phyloP scores from a whole-genome alignment of 2,329 filamentous ascomycete species.

The Ramularia collo-cygni region DNA sequence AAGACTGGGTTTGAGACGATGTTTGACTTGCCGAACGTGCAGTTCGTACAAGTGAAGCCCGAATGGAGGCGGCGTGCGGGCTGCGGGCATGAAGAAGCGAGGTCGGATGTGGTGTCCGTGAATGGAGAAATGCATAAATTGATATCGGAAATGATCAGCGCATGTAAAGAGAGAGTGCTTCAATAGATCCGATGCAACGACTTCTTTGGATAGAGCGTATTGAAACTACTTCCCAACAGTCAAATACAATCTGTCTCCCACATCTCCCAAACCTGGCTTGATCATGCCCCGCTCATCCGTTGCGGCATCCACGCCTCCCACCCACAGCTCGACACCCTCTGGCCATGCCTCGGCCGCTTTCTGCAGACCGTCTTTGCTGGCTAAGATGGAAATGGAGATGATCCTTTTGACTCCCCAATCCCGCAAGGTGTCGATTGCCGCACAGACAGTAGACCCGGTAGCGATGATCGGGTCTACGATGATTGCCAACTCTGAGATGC shows the following conservation, averaged over 20 bases:
- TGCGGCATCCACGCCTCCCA: slow-evolving; percentile 69
- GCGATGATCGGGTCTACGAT: slow-evolving; percentile 90
- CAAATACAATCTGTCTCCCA: slow-evolving; percentile 83
- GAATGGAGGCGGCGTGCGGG: slow-evolving; percentile 7
- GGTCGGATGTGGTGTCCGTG: background rate
- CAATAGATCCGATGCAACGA: background rate
- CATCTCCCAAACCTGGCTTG: slow-evolving; percentile 80
- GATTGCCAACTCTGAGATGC: slow-evolving; percentile 59
- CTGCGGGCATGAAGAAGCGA: background rate
- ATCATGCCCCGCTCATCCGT: slow-evolving; percentile 81
- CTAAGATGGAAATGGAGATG: slow-evolving; percentile 68
- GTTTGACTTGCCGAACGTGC: slow-evolving; percentile 10
- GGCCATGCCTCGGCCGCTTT: slow-evolving; percentile 71
- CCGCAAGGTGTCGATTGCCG: slow-evolving; percentile 78
- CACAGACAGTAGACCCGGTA: slow-evolving; percentile 81
- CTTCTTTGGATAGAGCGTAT: background rate
- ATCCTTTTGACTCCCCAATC: slow-evolving; percentile 89
- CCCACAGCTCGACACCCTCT: slow-evolving; percentile 70
- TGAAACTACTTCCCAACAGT: slow-evolving; percentile 67
- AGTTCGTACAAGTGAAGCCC: slow-evolving; percentile 12
- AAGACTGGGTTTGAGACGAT: slow-evolving; percentile 18
- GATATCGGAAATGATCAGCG: background rate
- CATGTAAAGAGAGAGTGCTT: background rate
- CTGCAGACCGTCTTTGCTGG: slow-evolving; percentile 61
- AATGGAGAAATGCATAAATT: background rate